These are phyloP conservation scores for Moesziomyces sp. DNA, from an alignment of 1,284 basidiomycete genomes.

Conservation along the genomic window DNA sequence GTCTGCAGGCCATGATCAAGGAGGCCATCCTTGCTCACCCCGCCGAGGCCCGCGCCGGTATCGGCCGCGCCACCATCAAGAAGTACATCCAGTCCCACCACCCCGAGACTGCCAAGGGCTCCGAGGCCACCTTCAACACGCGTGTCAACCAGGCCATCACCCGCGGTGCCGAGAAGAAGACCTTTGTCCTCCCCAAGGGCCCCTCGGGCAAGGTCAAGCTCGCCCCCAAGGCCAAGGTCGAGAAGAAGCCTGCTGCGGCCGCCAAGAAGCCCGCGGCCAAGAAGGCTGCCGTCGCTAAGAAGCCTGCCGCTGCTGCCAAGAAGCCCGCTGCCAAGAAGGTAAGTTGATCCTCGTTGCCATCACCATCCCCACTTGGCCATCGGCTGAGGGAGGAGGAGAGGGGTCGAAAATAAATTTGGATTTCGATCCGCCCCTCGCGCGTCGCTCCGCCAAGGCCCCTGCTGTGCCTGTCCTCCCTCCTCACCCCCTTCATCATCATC, in stretches of 20 bases:
- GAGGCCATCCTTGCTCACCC: conserved; percentile 82
- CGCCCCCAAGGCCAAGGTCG: conserved; percentile 73
- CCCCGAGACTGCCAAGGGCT: conserved; percentile 52
- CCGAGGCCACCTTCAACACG: conserved; percentile 76
- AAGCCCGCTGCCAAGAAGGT: conserved; percentile 60
- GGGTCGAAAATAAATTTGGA: conserved; percentile 17
- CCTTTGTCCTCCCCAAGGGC: conserved; percentile 88
- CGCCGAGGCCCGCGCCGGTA: conserved; percentile 83
- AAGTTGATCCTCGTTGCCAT: conserved; percentile 15
- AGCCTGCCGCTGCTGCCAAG: conserved; percentile 69
- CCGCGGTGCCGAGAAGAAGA: conserved; percentile 80
- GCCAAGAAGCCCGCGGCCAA: conserved; percentile 70
- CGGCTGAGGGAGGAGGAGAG: conserved; percentile 2
- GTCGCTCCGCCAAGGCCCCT: conserved; percentile 11
- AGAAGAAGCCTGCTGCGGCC: conserved; percentile 70
- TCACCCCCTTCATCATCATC: conserved; percentile 2
- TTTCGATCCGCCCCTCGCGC: conserved; percentile 2
- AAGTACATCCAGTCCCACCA: conserved; percentile 73
- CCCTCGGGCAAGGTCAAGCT: conserved; percentile 81
- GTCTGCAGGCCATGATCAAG: conserved; percentile 66
- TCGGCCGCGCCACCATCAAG: conserved; percentile 91
- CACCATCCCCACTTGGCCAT: not conserved
- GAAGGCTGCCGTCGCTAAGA: conserved; percentile 67
- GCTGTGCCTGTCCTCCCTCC: conserved; percentile 3
- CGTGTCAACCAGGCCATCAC: conserved; percentile 85